These are phyloP conservation scores for Dactylellina sp. DNA, from an alignment of 2,329 filamentous ascomycete genomes.

Conservation along the genomic window DNA sequence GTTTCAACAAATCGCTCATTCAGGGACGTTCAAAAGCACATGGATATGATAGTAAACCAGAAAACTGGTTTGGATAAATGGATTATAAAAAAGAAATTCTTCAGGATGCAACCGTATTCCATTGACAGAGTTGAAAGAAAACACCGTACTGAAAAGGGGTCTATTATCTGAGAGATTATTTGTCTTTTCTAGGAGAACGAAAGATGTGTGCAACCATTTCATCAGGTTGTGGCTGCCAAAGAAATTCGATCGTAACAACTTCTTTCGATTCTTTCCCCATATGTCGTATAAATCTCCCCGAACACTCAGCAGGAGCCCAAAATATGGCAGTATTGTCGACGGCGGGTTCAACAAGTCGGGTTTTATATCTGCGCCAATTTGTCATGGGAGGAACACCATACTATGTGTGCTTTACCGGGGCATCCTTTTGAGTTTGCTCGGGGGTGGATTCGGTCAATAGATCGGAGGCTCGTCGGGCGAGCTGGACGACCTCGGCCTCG, in stretches of 20 bases:
- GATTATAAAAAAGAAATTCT: constrained; percentile 12
- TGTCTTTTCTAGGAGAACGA: constrained; percentile 9
- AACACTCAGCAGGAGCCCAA: constrained; percentile 27
- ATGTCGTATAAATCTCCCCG: constrained; percentile 29
- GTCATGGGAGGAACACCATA: constrained; percentile 47
- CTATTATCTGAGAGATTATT: background rate
- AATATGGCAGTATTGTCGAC: constrained; percentile 14
- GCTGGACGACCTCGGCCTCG: constrained; percentile 62
- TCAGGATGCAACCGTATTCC: too few relatives aligned
- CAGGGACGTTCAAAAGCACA: constrained; percentile 39
- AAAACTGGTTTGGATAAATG: constrained; percentile 13
- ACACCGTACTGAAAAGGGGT: constrained; percentile 2
- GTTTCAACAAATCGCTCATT: constrained; percentile 55
- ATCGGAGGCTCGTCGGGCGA: constrained; percentile 90
- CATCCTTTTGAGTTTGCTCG: constrained; percentile 83
- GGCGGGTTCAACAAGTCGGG: constrained; percentile 24
- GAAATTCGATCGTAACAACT: constrained; percentile 16
- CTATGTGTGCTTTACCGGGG: constrained; percentile 44
- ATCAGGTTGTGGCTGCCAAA: constrained; percentile 3
- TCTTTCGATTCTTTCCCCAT: constrained; percentile 30
- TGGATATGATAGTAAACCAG: constrained; percentile 28
- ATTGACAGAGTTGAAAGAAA: constrained; percentile 7
- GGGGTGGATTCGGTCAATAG: constrained; percentile 80
- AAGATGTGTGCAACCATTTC: constrained; percentile 23
- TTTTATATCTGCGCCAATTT: constrained; percentile 36